Conservation (phyloP, 2,329 filamentous ascomycete genomes). For the Fusarium tjaetaba region DNA sequence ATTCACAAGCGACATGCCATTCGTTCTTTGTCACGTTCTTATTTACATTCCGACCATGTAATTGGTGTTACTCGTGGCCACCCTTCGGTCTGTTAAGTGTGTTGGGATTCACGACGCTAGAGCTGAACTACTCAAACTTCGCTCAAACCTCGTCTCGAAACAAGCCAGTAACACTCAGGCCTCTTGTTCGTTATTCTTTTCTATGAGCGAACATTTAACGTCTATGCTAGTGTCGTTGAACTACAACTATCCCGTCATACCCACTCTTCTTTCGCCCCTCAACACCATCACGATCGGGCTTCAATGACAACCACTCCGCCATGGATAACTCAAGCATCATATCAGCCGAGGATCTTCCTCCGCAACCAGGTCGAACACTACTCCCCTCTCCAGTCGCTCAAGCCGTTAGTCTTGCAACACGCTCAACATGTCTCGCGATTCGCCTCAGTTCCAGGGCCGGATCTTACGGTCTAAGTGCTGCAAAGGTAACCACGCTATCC, state of each 20-base stretch:
- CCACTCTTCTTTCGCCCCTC: neutral
- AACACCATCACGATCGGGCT: neutral
- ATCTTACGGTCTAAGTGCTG: constrained; percentile 62
- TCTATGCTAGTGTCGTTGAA: neutral
- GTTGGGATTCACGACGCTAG: constrained; percentile 1
- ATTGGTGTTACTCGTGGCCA: constrained; percentile 26
- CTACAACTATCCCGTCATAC: neutral
- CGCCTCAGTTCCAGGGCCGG: constrained; percentile 63
- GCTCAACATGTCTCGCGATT: constrained; percentile 67
- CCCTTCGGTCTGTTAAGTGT: neutral
- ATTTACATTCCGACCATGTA: constrained; percentile 28
- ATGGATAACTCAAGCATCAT: constrained; percentile 35
- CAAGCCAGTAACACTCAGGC: neutral
- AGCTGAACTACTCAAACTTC: constrained; percentile 5
- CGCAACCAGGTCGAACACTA: constrained; percentile 56
- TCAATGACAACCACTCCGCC: constrained; percentile 17
- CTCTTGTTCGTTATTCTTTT: neutral
- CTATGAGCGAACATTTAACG: neutral
- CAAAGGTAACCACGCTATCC: constrained; percentile 65
- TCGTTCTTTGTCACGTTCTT: constrained; percentile 34
- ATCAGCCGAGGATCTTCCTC: constrained; percentile 29
- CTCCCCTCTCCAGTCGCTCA: constrained; percentile 67
- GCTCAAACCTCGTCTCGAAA: neutral
- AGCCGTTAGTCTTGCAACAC: constrained; percentile 68
- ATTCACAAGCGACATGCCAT: constrained; percentile 32